Percentiles rank a stretch among this genome's conserved stretches.
Conservation (phyloP, 495 filamentous ascomycete genomes). For the Entonaema liquescens region DNA sequence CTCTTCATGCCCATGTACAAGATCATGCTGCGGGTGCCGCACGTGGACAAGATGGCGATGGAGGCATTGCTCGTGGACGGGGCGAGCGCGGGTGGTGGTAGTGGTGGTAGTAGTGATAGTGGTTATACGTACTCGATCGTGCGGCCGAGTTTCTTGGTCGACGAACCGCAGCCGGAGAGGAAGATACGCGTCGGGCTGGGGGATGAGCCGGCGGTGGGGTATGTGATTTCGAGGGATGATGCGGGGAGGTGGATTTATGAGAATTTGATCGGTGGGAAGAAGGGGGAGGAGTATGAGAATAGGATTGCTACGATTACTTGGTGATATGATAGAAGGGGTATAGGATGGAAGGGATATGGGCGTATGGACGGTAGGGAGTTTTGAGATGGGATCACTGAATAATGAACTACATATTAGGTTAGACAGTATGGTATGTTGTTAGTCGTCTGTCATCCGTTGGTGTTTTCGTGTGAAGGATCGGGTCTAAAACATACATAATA, state of each 20-base stretch:
- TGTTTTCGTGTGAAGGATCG: background rate
- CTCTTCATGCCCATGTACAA: conserved; percentile 61
- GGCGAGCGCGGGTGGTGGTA: background rate
- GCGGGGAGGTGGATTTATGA: conserved; percentile 54
- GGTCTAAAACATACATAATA: background rate
- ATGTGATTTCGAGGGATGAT: conserved; percentile 54
- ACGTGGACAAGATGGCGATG: conserved; percentile 69
- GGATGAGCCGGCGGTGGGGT: conserved; percentile 52
- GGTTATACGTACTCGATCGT: conserved; percentile 57
- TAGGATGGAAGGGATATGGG: too few species aligned
- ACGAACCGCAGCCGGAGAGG: conserved; percentile 4
- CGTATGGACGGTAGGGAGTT: too few species aligned
- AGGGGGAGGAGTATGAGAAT: background rate
- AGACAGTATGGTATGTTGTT: too few species aligned
- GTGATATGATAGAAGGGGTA: too few species aligned
- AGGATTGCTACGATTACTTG: background rate
- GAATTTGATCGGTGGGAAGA: conserved; percentile 32
- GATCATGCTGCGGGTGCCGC: conserved; percentile 59
- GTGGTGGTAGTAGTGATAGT: too few species aligned
- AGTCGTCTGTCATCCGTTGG: background rate
- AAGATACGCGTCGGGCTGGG: conserved; percentile 54
- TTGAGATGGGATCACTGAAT: background rate
- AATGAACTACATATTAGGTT: too few species aligned
- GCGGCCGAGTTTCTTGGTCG: conserved; percentile 39
- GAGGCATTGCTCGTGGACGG: conserved; percentile 52